Evolutionary conservation across 306 rosid species (phyloP).

Genomic region (Lotus japonicus): DNA sequence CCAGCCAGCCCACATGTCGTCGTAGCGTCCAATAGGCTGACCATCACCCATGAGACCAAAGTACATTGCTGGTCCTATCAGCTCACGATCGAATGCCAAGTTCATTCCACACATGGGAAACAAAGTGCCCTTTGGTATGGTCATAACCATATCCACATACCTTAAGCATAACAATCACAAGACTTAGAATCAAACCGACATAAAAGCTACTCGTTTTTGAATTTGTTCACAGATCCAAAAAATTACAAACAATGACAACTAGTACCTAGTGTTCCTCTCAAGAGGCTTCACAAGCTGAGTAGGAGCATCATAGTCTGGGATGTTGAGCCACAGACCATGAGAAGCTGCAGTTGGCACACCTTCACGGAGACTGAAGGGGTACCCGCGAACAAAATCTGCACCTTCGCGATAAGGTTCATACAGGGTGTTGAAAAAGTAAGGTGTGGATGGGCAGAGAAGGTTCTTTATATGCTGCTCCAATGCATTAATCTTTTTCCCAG

Average conservation of each 20-base stretch:
- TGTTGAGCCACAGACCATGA: slow-evolving; percentile 74
- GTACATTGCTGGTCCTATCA: slow-evolving; percentile 92
- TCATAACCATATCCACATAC: slow-evolving; percentile 41
- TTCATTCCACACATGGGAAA: slow-evolving; percentile 96
- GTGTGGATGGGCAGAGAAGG: slow-evolving; percentile 45
- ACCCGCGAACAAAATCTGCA: slow-evolving; percentile 60
- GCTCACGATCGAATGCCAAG: slow-evolving; percentile 76
- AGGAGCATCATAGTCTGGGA: slow-evolving; percentile 82
- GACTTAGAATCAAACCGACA: background rate
- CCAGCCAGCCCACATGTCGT: slow-evolving; percentile 99
- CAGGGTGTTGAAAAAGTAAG: slow-evolving; percentile 41
- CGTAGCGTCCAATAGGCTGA: slow-evolving; percentile 90
- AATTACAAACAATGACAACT: background rate
- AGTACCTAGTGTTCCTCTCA: slow-evolving; percentile 77
- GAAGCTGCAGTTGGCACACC: slow-evolving; percentile 68
- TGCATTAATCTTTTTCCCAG: slow-evolving; percentile 35
- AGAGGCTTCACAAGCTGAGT: slow-evolving; percentile 92
- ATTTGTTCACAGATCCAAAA: background rate
- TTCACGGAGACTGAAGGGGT: slow-evolving; percentile 68
- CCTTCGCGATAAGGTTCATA: slow-evolving; percentile 67
- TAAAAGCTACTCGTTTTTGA: background rate
- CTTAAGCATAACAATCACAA: slow-evolving; percentile 21
- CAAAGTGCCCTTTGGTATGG: slow-evolving; percentile 45
- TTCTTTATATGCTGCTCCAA: slow-evolving; percentile 42
- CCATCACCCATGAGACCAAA: slow-evolving; percentile 97